Conservation (phyloP, 768 basidiomycete genomes). For the Hysterangium stoloniferum region DNA sequence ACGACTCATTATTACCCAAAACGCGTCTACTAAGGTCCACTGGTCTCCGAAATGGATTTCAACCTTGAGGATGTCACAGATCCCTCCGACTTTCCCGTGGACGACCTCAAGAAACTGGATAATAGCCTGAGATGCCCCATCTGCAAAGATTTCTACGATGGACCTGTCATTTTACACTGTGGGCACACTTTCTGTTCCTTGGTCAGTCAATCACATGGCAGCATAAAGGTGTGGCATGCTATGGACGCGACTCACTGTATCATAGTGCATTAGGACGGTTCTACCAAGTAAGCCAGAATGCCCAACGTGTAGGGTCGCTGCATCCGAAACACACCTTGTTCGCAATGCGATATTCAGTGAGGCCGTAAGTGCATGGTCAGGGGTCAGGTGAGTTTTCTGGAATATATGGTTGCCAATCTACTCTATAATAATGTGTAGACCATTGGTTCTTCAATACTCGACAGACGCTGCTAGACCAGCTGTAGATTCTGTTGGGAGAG, state of each 20-base stretch:
- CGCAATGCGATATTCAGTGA: conserved; percentile 67
- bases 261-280: neutral
- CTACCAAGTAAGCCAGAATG: conserved; percentile 52
- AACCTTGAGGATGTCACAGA: conserved; percentile 34
- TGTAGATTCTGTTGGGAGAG: neutral
- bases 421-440: conserved; percentile 30
- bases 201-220: conserved; percentile 58
- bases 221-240: conserved; percentile 27
- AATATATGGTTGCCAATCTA: neutral
- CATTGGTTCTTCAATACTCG: conserved; percentile 36
- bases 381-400: conserved; percentile 42
- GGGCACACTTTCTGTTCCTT: conserved; percentile 80
- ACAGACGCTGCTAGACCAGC: conserved; percentile 15
- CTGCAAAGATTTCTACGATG: conserved; percentile 66
- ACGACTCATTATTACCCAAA: neutral
- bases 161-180: conserved; percentile 63
- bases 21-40: conserved; percentile 5
- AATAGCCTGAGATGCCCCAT: conserved; percentile 63
- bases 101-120: conserved; percentile 51
- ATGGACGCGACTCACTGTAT: neutral
- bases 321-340: conserved; percentile 56
- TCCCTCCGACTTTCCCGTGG: conserved; percentile 58
- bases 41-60: neutral
- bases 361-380: conserved; percentile 61
- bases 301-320: conserved; percentile 50